Base-by-base conservation (phyloP, 176 grass and related monocot species). In the Raddia distichophylla region DNA sequence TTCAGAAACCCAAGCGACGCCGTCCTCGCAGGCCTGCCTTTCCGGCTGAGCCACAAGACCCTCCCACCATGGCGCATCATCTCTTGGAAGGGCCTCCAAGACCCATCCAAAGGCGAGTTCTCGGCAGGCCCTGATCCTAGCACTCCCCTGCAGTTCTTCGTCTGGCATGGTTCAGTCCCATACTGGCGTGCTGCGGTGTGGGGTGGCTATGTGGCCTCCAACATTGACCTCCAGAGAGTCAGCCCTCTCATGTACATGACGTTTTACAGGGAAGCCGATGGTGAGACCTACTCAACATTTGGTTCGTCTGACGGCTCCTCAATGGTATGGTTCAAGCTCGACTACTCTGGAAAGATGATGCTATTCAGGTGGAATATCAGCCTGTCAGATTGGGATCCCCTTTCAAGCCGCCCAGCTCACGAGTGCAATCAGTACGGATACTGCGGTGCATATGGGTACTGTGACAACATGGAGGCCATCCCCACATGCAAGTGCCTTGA, bases 1-100 rank as follows among this genome's bases (percentile, higher is more conserved):
- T 90, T 90, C 3, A 67, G 86, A 20, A 55, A 86, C 67, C 79
- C 83, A 4, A 45, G 75, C 1, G 89, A 91, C 48, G 69, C 70
- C 0, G 0, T 72, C 1, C 47, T 91, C 57, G 60, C 84, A 5
- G 89, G 84, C 9, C 80, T 84, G 84, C 83, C 74, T 58, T 7
- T 91, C 0, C 16, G 50, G 20, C 6, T 42, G 3, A 84, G 55
- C 27, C 13, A 87, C 13, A 74, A 66, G 52, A 51, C 42, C 1
- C 27, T 5, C 0, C 20, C 71, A 58, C 12, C 61, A 48, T 7
- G 45, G 54, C 44, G 17, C 12, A 15, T 85, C 0, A 13, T 84
- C 3, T 82, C 91, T 12, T 93, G 81, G 27, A 27, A 27, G 27
- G 27, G 27, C 27, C 27, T 1, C 6, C n/a, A 81, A 0, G 67